Conservation (phyloP, 495 filamentous ascomycete species). For the Polyplosphaeria fusca region DNA sequence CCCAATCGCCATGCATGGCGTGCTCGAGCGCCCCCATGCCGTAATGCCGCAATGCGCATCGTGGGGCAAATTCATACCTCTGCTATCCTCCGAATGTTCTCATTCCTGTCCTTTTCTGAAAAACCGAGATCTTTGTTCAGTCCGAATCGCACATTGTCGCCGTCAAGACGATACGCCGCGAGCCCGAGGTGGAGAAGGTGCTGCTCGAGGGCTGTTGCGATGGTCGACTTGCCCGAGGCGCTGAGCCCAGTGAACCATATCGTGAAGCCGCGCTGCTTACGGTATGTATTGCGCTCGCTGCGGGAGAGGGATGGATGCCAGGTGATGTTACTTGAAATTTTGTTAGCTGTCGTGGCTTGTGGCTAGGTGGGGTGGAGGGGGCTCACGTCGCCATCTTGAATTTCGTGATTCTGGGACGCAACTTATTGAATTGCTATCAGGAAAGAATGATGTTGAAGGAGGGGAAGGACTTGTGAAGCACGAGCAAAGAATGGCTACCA, state of each 20-base stretch:
- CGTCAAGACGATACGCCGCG: constrained; percentile 88
- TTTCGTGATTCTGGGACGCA: too few relatives aligned
- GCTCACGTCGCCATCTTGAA: constrained; percentile 34
- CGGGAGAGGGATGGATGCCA: constrained; percentile 91
- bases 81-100: constrained; percentile 94
- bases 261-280: constrained; percentile 85
- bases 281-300: constrained; percentile 71
- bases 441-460: background rate
- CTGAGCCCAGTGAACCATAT: constrained; percentile 97
- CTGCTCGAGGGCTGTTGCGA: constrained; percentile 93
- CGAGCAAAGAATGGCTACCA: too few relatives aligned
- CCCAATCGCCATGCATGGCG: constrained; percentile 10
- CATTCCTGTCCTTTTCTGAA: constrained; percentile 84
- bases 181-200: constrained; percentile 81
- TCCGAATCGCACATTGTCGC: constrained; percentile 97
- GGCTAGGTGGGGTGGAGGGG: constrained; percentile 5
- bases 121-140: constrained; percentile 97
- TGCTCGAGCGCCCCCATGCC: background rate
- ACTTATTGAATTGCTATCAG: too few relatives aligned
- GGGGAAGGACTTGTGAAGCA: background rate
- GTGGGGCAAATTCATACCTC: constrained; percentile 64
- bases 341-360: background rate
- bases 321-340: constrained; percentile 79
- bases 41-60: background rate
- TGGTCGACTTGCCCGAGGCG: constrained; percentile 92